Evolutionary conservation across 1,284 basidiomycete genomes (phyloP), one percentile per base, ranked within the genome.

Genomic region (Peniophora sp.): DNA sequence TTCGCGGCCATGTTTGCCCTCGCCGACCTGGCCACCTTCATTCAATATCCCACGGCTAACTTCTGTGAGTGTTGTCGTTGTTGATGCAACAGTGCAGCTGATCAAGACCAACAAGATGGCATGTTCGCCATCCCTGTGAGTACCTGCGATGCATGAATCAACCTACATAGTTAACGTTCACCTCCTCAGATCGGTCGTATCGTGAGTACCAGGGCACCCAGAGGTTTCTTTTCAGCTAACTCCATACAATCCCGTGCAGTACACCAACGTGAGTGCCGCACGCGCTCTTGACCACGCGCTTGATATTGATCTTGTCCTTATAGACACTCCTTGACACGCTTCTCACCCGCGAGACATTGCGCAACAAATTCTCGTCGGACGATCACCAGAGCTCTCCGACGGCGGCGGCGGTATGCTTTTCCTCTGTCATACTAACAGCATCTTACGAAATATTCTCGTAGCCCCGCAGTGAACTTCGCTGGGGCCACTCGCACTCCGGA

Each of bases 1-100:
- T 75, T 78, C 41, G 68, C 66, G 1, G 67, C 64, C 0, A 61
- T 76, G 3, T 78, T 76, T 55, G 68, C 74, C 12, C 47, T 74
- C 22, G 68, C 64, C 2, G 71, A 75, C 52, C 51, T 76, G 34
- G 65, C 74, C 42, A 62, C 64, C 2, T 76, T 74, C 57, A 36
- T 69, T 36, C 36, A 42, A 24, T 46, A 41, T 45, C 61, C 63
- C 17, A 39, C 53, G n/a, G 39, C 20, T 32, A 32, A 32, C 27
- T 32, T 32, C 12, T 32, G 27, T 32, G 27, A 32, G 27, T 32
- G 5, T 32, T 32, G 6, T 5, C 27, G 27, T n/a, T n/a, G n/a
- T n/a, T n/a, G n/a, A n/a, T n/a, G 27, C 12, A 5, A 32, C 27
- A 32, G 27, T 32, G 5, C 27, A 6, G 12, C n/a, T 15, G 9